These are phyloP conservation scores for Ascosphaera apis DNA, from an alignment of 2,329 filamentous ascomycete genomes.

Conservation along the genomic window DNA sequence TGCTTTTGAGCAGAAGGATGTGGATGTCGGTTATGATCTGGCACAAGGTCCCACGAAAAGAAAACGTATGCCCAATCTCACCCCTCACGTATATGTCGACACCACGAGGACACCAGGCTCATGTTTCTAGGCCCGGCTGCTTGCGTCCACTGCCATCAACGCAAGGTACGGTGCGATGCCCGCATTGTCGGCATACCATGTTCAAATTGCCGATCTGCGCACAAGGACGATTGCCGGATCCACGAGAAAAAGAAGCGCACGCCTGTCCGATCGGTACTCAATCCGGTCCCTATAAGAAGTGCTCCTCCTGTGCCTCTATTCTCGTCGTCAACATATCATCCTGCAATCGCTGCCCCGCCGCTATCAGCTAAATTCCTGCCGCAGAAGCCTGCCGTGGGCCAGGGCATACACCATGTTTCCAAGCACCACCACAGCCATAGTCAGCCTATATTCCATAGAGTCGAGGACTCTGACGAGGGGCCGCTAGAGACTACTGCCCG, in stretches of 20 bases:
- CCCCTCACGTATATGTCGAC: too few species aligned
- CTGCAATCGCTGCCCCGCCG: background rate
- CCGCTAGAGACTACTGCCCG: constrained; percentile 3
- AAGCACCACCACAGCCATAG: background rate
- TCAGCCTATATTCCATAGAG: background rate
- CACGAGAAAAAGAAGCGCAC: constrained; percentile 29
- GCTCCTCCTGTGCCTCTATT: constrained; percentile 12
- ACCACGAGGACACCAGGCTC: too few species aligned
- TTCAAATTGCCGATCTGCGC: constrained; percentile 24
- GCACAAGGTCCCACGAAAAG: too few species aligned
- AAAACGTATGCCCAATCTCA: too few species aligned
- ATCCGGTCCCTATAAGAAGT: constrained; percentile 25
- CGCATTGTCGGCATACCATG: constrained; percentile 25
- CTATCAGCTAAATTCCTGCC: background rate
- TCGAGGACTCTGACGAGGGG: background rate
- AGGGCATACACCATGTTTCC: background rate
- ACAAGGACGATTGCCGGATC: constrained; percentile 21
- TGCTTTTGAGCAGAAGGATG: too few species aligned
- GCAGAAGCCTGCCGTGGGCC: background rate
- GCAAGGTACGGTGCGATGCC: constrained; percentile 29
- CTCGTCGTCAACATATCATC: constrained; percentile 3
- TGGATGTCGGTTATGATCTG: too few species aligned
- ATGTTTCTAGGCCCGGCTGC: constrained; percentile 17
- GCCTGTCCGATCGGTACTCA: constrained; percentile 17
- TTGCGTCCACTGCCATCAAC: constrained; percentile 26